Conservation (phyloP, 2,329 filamentous ascomycete species). For the Stylonectria norvegica region DNA sequence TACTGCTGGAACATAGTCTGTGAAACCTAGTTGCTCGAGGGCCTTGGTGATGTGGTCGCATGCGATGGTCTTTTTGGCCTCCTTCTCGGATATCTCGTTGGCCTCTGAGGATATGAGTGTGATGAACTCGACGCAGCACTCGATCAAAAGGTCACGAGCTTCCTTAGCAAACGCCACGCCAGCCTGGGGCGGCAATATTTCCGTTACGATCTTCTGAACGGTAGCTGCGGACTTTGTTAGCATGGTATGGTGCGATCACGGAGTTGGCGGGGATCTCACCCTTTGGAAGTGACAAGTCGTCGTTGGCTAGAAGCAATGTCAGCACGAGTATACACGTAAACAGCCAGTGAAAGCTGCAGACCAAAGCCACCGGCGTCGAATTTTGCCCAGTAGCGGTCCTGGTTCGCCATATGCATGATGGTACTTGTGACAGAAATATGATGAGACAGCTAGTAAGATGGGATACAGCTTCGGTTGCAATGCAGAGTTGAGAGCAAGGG, state of each 20-base stretch:
- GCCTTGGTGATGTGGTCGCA: conserved; percentile 97
- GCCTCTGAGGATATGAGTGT: conserved; percentile 97
- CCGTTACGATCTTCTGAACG: conserved; percentile 84
- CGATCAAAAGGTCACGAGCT: conserved; percentile 89
- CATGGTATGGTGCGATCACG: not conserved
- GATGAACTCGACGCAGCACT: conserved; percentile 99
- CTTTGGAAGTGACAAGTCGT: conserved; percentile 63
- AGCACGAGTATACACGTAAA: conserved; percentile 21
- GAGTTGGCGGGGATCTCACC: conserved; percentile 40
- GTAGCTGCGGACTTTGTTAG: conserved; percentile 49
- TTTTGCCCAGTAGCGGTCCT: conserved; percentile 30
- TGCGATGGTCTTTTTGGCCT: conserved; percentile 98
- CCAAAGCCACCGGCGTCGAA: conserved; percentile 19
- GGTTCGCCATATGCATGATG: conserved; percentile 17
- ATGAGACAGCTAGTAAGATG: not conserved
- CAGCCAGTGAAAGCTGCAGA: conserved; percentile 10
- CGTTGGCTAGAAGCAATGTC: conserved; percentile 48
- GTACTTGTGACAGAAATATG: conserved; percentile 3
- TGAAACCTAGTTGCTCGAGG: conserved; percentile 86
- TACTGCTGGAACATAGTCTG: conserved; percentile 86
- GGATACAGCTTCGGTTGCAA: conserved; percentile 12
- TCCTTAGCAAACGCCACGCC: conserved; percentile 92
- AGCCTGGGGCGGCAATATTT: conserved; percentile 74
- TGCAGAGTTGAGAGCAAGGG: conserved; percentile 4
- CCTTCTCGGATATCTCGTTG: conserved; percentile 98